Evolutionary conservation across 1,284 basidiomycete genomes (phyloP), one percentile per base, ranked within the genome.

Genomic region (Ustilago xerochloae): DNA sequence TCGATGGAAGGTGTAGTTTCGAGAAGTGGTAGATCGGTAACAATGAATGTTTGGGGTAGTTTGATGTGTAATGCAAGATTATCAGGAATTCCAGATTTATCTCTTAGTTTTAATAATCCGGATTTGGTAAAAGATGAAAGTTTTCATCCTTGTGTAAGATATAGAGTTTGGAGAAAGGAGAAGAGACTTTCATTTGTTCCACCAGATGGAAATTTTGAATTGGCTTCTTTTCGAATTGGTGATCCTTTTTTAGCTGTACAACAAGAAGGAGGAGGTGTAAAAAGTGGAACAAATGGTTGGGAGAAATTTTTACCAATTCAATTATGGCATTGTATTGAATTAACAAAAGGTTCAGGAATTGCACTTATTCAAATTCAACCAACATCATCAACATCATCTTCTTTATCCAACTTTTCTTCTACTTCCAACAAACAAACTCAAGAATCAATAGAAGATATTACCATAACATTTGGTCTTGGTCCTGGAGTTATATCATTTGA

Each of bases 131-230:
- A 87, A 3, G 92, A 96, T 73, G 91, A 90, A 70, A 89, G 92
- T 1, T 96, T 97, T 84, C 94, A 98, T 84, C 90, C 93, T 30
- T 97, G 94, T 83, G 90, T 97, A 52, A 88, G 90, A 33, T 87
- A 94, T 52, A 89, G 90, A 77, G 90, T 90, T 55, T 97, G 93
- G 92, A 35, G 48, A 13, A 58, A 70, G 55, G 68, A 79, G 47
- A 67, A 61, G 32, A 46, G 57, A 36, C 54, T 82, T 1, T 63
- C 56, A 41, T 78, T 82, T 26, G 63, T 81, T 16, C 81, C 81
- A 2, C 81, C 81, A 0, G 81, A 83, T 58, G 81, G 81, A 1
- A 28, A 48, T 6, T 77, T 78, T 46, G 74, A 75, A 36, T 61
- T 83, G 26, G 66, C 70, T 4, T 39, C 51, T 18, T 81, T 77